A percentile compares a stretch with the other conserved stretches of the same genome.
Evolutionary conservation across 345 rosid species (phyloP).

Genomic region (Schrenkiella parvula): DNA sequence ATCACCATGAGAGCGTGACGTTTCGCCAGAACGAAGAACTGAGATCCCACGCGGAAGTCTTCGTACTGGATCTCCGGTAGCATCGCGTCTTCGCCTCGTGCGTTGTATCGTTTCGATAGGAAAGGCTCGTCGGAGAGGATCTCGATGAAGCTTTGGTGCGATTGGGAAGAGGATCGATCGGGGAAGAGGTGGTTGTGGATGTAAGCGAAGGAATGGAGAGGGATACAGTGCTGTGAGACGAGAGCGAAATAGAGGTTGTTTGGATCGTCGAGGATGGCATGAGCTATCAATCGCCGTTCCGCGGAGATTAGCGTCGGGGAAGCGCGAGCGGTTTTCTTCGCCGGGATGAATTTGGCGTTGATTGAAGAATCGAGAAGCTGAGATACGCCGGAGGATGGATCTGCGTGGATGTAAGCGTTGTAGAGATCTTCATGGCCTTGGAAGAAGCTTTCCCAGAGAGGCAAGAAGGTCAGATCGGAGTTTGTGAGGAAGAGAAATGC

Average conservation of each 20-base stretch:
- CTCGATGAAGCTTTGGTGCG: constrained; percentile 62
- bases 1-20: constrained; percentile 68
- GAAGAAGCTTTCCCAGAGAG: constrained; percentile 77
- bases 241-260: constrained; percentile 77
- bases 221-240: constrained; percentile 73
- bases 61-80: constrained; percentile 60
- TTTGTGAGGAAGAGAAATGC: constrained; percentile 93
- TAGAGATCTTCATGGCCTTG: constrained; percentile 42
- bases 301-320: constrained; percentile 76
- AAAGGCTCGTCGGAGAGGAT: constrained; percentile 58
- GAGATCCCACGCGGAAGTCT: constrained; percentile 78
- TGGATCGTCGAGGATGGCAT: constrained; percentile 75
- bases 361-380: constrained; percentile 35
- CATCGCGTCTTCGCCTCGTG: constrained; percentile 61
- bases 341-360: constrained; percentile 48
- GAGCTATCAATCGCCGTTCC: constrained; percentile 66
- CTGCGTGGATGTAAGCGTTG: constrained; percentile 83
- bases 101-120: constrained; percentile 54
- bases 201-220: constrained; percentile 73
- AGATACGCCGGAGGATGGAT: constrained; percentile 37
- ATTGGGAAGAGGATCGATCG: not conserved
- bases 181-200: constrained; percentile 59
- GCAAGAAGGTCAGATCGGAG: constrained; percentile 73
- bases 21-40: constrained; percentile 68
- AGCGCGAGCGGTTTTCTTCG: constrained; percentile 58